These are phyloP conservation scores for Prunus fruticosa DNA, from an alignment of 306 rosid species.

Conservation along the genomic window DNA sequence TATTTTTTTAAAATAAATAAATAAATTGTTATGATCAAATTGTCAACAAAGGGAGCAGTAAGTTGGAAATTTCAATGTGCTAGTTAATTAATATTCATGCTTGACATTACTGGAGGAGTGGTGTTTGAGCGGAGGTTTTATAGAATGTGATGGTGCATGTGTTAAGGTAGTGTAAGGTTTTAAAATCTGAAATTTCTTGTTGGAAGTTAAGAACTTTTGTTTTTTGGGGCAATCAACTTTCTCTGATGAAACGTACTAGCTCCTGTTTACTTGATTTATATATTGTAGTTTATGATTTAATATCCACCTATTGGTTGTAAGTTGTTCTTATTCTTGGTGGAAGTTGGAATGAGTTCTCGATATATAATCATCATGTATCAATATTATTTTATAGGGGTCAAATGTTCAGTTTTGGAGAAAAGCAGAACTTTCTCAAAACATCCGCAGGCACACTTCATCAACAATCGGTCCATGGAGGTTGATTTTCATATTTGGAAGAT, in stretches of 20 bases:
- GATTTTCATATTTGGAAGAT: conserved; percentile 14
- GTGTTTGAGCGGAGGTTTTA: neutral
- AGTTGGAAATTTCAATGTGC: neutral
- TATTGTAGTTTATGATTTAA: neutral
- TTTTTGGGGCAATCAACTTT: neutral
- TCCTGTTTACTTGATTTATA: neutral
- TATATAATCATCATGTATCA: neutral
- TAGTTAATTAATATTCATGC: neutral
- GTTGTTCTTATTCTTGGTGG: neutral
- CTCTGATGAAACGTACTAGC: neutral
- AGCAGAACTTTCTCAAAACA: conserved; percentile 53
- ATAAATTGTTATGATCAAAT: neutral
- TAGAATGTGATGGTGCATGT: conserved; percentile 7
- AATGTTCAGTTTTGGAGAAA: conserved; percentile 74
- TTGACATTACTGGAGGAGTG: neutral
- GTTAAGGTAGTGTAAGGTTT: neutral
- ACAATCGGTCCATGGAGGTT: conserved; percentile 98
- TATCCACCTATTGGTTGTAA: neutral
- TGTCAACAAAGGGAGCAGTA: neutral
- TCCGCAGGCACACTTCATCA: conserved; percentile 92
- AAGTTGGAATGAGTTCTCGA: neutral
- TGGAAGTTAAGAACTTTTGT: neutral
- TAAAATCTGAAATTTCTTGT: neutral
- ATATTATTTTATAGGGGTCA: conserved; percentile 49
- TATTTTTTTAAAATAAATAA: neutral